These are phyloP conservation scores for Colletotrichum noveboracense DNA, from an alignment of 2,329 filamentous ascomycete genomes.

Conservation along the genomic window DNA sequence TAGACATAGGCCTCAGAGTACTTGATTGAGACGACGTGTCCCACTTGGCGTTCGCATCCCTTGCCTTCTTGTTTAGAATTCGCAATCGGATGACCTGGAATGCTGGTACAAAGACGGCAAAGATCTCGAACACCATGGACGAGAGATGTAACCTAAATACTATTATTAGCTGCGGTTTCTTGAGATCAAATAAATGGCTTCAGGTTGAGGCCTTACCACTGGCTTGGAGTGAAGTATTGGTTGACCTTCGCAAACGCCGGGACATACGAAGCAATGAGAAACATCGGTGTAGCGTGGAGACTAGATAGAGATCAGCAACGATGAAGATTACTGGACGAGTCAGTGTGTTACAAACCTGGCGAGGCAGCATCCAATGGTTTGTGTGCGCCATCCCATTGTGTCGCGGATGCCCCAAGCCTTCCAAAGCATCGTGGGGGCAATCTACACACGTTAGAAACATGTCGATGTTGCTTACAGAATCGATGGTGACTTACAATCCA, in stretches of 20 bases:
- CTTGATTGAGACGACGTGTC: constrained; percentile 30
- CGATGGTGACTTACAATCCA: constrained; percentile 42
- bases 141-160: constrained; percentile 49
- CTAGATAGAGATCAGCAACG: constrained; percentile 29
- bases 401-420: constrained; percentile 59
- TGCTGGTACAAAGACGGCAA: constrained; percentile 57
- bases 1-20: constrained; percentile 17
- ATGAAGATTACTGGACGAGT: background rate
- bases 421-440: constrained; percentile 57
- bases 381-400: constrained; percentile 61
- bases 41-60: constrained; percentile 32
- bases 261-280: constrained; percentile 53
- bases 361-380: constrained; percentile 50
- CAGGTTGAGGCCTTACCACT: constrained; percentile 47
- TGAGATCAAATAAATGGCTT: fast-evolving
- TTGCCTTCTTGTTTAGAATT: constrained; percentile 26
- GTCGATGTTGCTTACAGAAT: background rate
- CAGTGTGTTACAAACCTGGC: constrained; percentile 28
- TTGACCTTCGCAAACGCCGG: constrained; percentile 47
- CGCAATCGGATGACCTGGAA: constrained; percentile 31
- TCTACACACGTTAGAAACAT: constrained; percentile 24
- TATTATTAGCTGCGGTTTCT: background rate
- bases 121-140: constrained; percentile 59
- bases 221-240: constrained; percentile 52
- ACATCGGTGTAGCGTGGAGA: constrained; percentile 61